phyloP scores from a whole-genome alignment of 306 rosid genomes.

The Adenanthera pavonina region DNA sequence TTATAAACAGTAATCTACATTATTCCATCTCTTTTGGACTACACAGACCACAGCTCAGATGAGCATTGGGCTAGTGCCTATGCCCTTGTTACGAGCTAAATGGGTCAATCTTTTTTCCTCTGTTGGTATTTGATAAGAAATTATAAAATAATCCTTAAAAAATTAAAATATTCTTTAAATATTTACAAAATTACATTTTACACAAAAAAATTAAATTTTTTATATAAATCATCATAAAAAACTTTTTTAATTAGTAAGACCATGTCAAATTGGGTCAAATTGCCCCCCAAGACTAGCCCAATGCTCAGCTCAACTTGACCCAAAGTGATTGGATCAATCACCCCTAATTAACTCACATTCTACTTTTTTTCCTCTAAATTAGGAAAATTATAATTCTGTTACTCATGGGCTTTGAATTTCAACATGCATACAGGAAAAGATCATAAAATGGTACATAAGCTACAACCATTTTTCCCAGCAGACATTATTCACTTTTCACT shows the following conservation, averaged over 20 bases:
- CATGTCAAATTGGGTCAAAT: neutral
- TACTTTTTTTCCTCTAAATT: neutral
- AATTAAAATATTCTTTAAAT: neutral
- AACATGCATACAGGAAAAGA: neutral
- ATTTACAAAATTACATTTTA: neutral
- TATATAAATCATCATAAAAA: neutral
- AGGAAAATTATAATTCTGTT: neutral
- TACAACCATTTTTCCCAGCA: conserved; percentile 21
- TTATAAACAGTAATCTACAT: too few species aligned
- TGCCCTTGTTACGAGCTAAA: too few species aligned
- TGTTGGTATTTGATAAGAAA: neutral
- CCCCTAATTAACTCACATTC: neutral
- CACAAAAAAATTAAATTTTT: neutral
- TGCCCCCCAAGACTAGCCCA: too few species aligned
- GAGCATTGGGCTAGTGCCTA: neutral
- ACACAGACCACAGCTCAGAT: neutral
- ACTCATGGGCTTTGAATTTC: neutral
- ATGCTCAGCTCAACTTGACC: neutral
- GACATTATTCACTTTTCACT: neutral
- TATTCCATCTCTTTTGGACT: too few species aligned
- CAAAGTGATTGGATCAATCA: neutral
- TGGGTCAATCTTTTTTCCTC: neutral
- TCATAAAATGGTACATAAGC: neutral
- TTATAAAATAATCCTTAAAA: neutral
- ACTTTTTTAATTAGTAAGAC: neutral